A percentile compares a stretch with the other conserved stretches of the same genome.
Conservation (phyloP, 495 filamentous ascomycete species). For the Choiromyces venosus region DNA sequence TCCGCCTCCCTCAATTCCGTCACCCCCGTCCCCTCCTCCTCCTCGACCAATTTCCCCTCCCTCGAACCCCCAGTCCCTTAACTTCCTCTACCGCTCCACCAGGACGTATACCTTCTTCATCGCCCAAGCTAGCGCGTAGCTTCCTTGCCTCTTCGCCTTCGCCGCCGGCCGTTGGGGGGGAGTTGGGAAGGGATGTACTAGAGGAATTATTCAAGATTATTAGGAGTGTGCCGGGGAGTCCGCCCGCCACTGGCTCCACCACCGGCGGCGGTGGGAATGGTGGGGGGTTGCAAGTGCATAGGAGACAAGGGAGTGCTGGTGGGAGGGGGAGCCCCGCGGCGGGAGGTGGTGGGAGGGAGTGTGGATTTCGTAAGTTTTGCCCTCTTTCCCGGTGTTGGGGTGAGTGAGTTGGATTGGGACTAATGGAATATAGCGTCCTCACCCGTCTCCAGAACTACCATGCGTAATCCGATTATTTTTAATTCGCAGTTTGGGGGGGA, state of each 20-base stretch:
- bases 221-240: constrained; percentile 17
- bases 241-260: not conserved
- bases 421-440: constrained; percentile 29
- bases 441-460: constrained; percentile 36
- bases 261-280: not conserved
- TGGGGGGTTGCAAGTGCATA: not conserved
- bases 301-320: constrained; percentile 18
- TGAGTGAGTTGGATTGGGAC: not conserved
- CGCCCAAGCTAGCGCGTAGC: not conserved
- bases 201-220: constrained; percentile 40
- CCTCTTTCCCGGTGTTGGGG: too few species aligned
- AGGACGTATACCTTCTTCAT: not conserved
- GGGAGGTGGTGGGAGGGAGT: not conserved
- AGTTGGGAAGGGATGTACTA: constrained; percentile 28
- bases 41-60: constrained; percentile 25
- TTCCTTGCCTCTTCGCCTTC: not conserved
- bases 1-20: constrained; percentile 31
- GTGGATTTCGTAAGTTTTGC: constrained; percentile 3
- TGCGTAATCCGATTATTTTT: constrained; percentile 40
- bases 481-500: constrained; percentile 38
- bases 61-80: constrained; percentile 26
- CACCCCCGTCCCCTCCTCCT: constrained; percentile 32
- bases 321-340: not conserved
- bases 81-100: not conserved
- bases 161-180: not conserved